These are phyloP conservation scores for Periglandula ipomoeae DNA, from an alignment of 2,329 filamentous ascomycete genomes.

Conservation along the genomic window DNA sequence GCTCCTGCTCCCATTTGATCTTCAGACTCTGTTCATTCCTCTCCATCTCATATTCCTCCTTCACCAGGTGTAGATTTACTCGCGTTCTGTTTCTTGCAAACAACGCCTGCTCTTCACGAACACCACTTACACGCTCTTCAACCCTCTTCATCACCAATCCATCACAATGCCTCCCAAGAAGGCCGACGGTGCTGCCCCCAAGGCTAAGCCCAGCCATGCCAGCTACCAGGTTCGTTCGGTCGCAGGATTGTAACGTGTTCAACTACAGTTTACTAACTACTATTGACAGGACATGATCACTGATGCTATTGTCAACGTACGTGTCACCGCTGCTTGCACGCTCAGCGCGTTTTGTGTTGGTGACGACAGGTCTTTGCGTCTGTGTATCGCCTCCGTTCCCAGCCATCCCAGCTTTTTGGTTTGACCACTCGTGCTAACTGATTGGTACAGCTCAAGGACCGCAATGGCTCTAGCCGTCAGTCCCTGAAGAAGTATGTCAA, in stretches of 20 bases:
- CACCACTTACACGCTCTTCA: constrained; percentile 3
- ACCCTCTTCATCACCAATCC: constrained; percentile 16
- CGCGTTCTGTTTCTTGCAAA: constrained; percentile 12
- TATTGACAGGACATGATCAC: constrained; percentile 51
- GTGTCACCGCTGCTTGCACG: constrained; percentile 25
- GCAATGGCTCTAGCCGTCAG: constrained; percentile 53
- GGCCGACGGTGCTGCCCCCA: constrained; percentile 29
- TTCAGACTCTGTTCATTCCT: constrained; percentile 17
- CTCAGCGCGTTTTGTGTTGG: constrained; percentile 26
- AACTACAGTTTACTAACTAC: constrained; percentile 15
- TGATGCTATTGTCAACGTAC: constrained; percentile 52
- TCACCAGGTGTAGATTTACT: constrained; percentile 17
- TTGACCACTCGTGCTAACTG: constrained; percentile 26
- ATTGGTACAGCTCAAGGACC: constrained; percentile 47
- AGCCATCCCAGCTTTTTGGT: neutral
- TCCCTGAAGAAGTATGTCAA: constrained; percentile 53
- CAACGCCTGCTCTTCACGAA: neutral
- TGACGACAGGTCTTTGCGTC: neutral
- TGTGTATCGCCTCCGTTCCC: too few species aligned
- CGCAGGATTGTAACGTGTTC: too few species aligned
- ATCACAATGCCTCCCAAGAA: constrained; percentile 53
- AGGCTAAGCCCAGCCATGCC: constrained; percentile 45
- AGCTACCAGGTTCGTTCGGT: constrained; percentile 47
- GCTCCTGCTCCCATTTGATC: constrained; percentile 20
- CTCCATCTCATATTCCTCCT: constrained; percentile 9